These are phyloP conservation scores for Trichocladium uniseriatum DNA, from an alignment of 495 filamentous ascomycete species.

Conservation along the genomic window DNA sequence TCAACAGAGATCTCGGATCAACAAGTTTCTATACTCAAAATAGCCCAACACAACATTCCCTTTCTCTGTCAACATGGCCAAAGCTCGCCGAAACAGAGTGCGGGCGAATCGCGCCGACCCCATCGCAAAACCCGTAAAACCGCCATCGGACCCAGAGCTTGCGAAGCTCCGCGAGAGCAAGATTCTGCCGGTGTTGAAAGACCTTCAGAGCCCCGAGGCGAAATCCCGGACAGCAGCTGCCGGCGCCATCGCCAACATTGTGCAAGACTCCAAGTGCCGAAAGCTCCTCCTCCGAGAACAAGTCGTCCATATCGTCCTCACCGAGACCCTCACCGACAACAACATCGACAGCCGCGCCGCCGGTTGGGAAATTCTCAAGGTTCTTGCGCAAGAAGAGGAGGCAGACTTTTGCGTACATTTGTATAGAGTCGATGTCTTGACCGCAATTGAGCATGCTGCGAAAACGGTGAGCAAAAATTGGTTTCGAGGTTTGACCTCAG, in stretches of 20 bases:
- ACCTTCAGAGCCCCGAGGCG: slow-evolving; percentile 45
- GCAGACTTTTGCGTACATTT: slow-evolving; percentile 53
- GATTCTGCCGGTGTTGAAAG: slow-evolving; percentile 48
- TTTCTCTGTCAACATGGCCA: slow-evolving; percentile 27
- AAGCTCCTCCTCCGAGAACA: slow-evolving; percentile 52
- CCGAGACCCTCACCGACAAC: slow-evolving; percentile 50
- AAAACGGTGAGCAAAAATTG: slow-evolving; percentile 33
- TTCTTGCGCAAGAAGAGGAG: slow-evolving; percentile 50
- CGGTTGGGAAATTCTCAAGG: slow-evolving; percentile 52
- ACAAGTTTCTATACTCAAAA: no score
- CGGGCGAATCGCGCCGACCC: slow-evolving; percentile 35
- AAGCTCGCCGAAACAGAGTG: slow-evolving; percentile 33
- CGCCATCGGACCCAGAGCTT: slow-evolving; percentile 45
- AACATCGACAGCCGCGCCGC: slow-evolving; percentile 48
- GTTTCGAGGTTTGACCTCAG: neutral
- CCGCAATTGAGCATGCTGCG: slow-evolving; percentile 43
- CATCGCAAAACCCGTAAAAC: slow-evolving; percentile 42
- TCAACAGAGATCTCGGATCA: no score
- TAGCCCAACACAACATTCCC: neutral
- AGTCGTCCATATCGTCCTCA: slow-evolving; percentile 49
- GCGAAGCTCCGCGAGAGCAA: slow-evolving; percentile 46
- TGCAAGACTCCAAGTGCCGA: slow-evolving; percentile 47
- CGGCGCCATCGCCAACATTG: slow-evolving; percentile 46
- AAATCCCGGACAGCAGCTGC: slow-evolving; percentile 46
- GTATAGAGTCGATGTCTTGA: slow-evolving; percentile 47